Base-by-base conservation (phyloP, 352 stramenopile genomes). In the Phytophthora syringae region DNA sequence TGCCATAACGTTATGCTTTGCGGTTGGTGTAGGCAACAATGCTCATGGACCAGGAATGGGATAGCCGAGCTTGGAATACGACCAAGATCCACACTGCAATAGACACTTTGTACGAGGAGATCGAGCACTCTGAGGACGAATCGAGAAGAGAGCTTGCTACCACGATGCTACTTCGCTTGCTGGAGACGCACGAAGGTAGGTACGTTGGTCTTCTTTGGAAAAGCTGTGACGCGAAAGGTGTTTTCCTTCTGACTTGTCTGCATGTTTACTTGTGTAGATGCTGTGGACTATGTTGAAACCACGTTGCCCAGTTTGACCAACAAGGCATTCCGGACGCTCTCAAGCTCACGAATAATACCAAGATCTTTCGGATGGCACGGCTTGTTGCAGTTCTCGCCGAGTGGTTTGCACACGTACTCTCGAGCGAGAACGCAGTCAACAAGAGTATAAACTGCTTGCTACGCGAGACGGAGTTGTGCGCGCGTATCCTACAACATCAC, bases 21-120 rank as follows among this genome's bases (percentile, higher is more conserved):
- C 52, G n/a, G 24, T 16, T 32, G 27, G 15, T 56, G 0, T 55
- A 94, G 86, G 74, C 85, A 40, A 84, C 62, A 9, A 91, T 94
- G 78, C 66, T 91, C 5, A 80, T 93, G 77, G 84, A 90, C 21
- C 79, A 93, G 51, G 84, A 94, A 79, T 94, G 86, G 84, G 84
- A 93, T 60, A 93, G 84, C 0, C 79, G 77, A 9, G 64, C 58
- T 16, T 94, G 84, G 84, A 93, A 89, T 32, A 51, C 32, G 1
- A 64, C 67, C 16, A 93, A 92, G 45, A 67, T 94, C 18, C 69
- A 81, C 24, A 67, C 77, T 7, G 86, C 82, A 0, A 72, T 93
- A 18, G 74, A 92, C 24, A 85, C 79, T 43, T 58, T 94, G 52
- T 94, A 91, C 64, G 67, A 77, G 36, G 71, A 93, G 37, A 78